Evolutionary conservation across 2,329 filamentous ascomycete genomes (phyloP).

Genomic region (Aspergillus sp.): DNA sequence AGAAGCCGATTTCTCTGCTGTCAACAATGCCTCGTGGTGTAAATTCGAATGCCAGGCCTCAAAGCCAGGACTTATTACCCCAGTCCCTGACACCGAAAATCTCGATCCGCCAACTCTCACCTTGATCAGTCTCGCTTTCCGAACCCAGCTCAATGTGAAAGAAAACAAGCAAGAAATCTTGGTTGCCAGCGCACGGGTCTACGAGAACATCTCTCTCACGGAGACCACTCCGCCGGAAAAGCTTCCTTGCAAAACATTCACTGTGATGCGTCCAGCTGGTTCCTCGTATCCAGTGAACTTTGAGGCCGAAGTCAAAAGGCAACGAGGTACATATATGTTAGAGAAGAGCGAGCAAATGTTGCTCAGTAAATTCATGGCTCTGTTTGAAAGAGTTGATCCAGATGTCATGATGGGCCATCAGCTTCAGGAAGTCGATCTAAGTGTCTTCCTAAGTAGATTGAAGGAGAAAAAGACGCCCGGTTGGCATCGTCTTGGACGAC

Average conservation of each 20-base stretch:
- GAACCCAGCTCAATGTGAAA: slow-evolving; percentile 84
- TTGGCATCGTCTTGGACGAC: slow-evolving; percentile 88
- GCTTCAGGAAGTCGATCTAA: slow-evolving; percentile 96
- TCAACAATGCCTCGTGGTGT: slow-evolving; percentile 95
- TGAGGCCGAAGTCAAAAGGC: slow-evolving; percentile 72
- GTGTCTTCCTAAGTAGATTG: slow-evolving; percentile 80
- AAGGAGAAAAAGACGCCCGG: slow-evolving; percentile 88
- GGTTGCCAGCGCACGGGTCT: slow-evolving; percentile 85
- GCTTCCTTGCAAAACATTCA: slow-evolving; percentile 86
- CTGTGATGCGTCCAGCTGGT: slow-evolving; percentile 78
- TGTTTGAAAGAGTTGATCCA: slow-evolving; percentile 84
- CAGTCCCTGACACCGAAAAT: slow-evolving; percentile 74
- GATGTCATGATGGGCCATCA: slow-evolving; percentile 94
- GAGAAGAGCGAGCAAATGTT: slow-evolving; percentile 83
- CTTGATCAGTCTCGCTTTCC: slow-evolving; percentile 89
- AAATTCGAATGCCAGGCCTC: slow-evolving; percentile 85
- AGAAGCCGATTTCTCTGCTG: slow-evolving; percentile 75
- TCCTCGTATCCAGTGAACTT: slow-evolving; percentile 82
- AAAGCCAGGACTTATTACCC: slow-evolving; percentile 73
- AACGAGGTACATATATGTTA: slow-evolving; percentile 73
- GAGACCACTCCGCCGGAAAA: slow-evolving; percentile 89
- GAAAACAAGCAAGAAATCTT: slow-evolving; percentile 97
- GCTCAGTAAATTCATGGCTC: slow-evolving; percentile 82
- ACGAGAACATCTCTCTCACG: slow-evolving; percentile 82
- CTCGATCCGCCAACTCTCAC: slow-evolving; percentile 83